Evolutionary conservation across 148 eudicot genomes (phyloP), one percentile per base, ranked within the genome.

Genomic region (Persicaria tinctoria): DNA sequence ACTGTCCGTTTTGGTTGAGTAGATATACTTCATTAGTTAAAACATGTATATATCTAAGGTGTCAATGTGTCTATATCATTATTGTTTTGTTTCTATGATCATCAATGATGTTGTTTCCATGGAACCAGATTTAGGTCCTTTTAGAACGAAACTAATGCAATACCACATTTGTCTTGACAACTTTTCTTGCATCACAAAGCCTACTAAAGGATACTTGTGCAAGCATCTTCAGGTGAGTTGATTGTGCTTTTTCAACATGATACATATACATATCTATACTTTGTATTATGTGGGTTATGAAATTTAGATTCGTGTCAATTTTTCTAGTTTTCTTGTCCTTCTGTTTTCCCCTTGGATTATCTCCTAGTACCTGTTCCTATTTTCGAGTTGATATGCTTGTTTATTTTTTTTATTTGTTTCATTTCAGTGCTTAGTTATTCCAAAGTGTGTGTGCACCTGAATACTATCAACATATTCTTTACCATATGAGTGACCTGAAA

Each of bases 211-310:
- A 75, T 85, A 83, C 78, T 73, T 77, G 38, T 94, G 98, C 87
- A 94, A 90, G 76, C 98, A 94, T 83, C 86, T 80, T 81, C 98
- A 91, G 93, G 98, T 94, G 63, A 83, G 74, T 82, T 78, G 76
- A 73, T 72, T 45, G 59, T 76, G 51, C 13, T 50, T 18, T 50
- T 12, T 20, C 44, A 10, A 63, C 46, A 63, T 63, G 68, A 48
- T 70, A 57, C 63, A 6, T 32, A 41, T n/a, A 68, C 20, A 41
- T 41, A n/a, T 68, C 50, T 46, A 46, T 68, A 14, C 17, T 63
- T 23, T 23, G 27, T 23, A 23, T 23, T 23, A 23, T 23, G 27
- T 23, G 27, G 27, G 27, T 23, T 23, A 23, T 23, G 27, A 23
- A 23, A 23, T 23, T 23, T 23, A 23, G 27, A 23, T 23, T 23